These are phyloP conservation scores for Debaryomyces nepalensis DNA, from an alignment of 1,139 yeast genomes.

Conservation along the genomic window DNA sequence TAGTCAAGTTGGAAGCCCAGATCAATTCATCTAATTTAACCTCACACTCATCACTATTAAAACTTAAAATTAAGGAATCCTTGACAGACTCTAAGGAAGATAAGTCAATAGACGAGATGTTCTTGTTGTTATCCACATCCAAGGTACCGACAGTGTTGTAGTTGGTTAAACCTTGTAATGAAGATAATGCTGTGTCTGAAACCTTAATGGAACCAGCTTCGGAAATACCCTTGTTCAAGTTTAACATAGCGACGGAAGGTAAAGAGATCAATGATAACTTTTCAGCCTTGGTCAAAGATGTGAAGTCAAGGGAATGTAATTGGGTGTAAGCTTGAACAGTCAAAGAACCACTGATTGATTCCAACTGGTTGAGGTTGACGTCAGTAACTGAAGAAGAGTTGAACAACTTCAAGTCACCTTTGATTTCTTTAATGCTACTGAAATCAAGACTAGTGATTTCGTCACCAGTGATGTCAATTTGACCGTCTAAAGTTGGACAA, in stretches of 20 bases:
- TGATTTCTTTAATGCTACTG: conserved; percentile 37
- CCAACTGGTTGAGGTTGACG: conserved; percentile 37
- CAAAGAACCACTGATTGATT: conserved; percentile 43
- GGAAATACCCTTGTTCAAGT: conserved; percentile 43
- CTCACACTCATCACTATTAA: conserved; percentile 49
- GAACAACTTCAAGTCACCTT: conserved; percentile 40
- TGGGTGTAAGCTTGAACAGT: conserved; percentile 45
- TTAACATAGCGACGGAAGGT: conserved; percentile 47
- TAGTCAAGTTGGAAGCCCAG: conserved; percentile 51
- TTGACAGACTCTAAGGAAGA: conserved; percentile 38
- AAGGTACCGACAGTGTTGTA: conserved; percentile 40
- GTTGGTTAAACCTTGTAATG: conserved; percentile 42
- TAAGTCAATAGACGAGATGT: conserved; percentile 44
- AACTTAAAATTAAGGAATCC: conserved; percentile 44
- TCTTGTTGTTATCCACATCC: conserved; percentile 52
- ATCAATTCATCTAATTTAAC: conserved; percentile 41
- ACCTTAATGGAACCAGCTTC: conserved; percentile 39
- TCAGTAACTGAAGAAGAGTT: conserved; percentile 48
- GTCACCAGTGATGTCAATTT: conserved; percentile 45
- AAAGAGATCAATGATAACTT: conserved; percentile 45
- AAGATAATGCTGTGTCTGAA: conserved; percentile 50
- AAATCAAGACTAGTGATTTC: conserved; percentile 40
- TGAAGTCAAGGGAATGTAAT: conserved; percentile 44
- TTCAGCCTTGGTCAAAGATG: conserved; percentile 35
- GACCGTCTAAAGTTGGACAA: conserved; percentile 49